These are phyloP conservation scores for Ambrosiella cleistominuta DNA, from an alignment of 2,329 filamentous ascomycete genomes.

Conservation along the genomic window DNA sequence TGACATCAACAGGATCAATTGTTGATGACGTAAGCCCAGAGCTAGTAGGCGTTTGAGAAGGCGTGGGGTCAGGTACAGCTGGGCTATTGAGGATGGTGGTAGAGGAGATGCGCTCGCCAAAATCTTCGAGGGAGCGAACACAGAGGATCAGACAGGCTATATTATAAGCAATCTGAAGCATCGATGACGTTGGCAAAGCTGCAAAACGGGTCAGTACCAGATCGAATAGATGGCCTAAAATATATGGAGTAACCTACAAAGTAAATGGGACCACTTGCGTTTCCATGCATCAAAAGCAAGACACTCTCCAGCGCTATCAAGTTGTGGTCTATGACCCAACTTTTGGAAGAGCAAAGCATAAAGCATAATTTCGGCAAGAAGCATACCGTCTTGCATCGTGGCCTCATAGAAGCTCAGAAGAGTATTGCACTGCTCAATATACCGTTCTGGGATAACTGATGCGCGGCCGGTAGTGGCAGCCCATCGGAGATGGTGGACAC, in stretches of 20 bases:
- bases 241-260: slow-evolving; percentile 5
- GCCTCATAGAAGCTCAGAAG: slow-evolving; percentile 24
- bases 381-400: slow-evolving; percentile 25
- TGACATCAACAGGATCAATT: slow-evolving; percentile 4
- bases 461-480: slow-evolving; percentile 24
- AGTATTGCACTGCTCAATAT: slow-evolving; percentile 24
- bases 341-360: slow-evolving; percentile 23
- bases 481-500: slow-evolving; percentile 24
- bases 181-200: slow-evolving; percentile 10
- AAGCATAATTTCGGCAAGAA: slow-evolving; percentile 23
- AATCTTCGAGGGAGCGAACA: slow-evolving; percentile 11
- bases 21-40: background rate
- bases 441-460: slow-evolving; percentile 22
- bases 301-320: slow-evolving; percentile 17
- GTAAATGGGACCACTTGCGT: slow-evolving; percentile 10
- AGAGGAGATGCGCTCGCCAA: slow-evolving; percentile 10
- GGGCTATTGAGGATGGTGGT: slow-evolving; percentile 6
- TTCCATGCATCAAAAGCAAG: slow-evolving; percentile 12
- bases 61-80: background rate
- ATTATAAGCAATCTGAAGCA: slow-evolving; percentile 13
- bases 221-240: background rate
- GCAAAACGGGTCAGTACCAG: background rate
- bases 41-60: slow-evolving; percentile 10
- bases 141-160: slow-evolving; percentile 12
- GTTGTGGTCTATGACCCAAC: slow-evolving; percentile 18